Conservation (phyloP, 345 rosid genomes). For the Trapa bicornis region DNA sequence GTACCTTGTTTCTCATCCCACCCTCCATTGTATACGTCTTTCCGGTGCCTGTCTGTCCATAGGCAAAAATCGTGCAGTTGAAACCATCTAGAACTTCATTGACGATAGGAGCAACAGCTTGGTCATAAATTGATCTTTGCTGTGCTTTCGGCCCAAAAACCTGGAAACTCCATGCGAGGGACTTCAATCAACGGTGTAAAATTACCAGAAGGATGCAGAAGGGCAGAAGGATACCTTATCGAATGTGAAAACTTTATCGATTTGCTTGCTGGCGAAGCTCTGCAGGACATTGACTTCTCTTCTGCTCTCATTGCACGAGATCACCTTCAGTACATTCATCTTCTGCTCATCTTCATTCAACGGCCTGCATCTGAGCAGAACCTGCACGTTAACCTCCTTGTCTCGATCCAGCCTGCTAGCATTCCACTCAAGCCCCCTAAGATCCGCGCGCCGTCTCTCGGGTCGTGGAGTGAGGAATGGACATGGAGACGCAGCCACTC, state of each 20-base stretch:
- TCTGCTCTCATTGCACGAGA: conserved; percentile 60
- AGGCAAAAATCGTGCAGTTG: conserved; percentile 90
- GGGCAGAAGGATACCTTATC: conserved; percentile 44
- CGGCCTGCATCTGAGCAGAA: conserved; percentile 78
- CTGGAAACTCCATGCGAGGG: conserved; percentile 17
- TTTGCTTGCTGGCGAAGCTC: conserved; percentile 65
- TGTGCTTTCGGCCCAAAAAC: conserved; percentile 94
- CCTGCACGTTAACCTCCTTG: conserved; percentile 83
- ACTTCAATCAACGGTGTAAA: background rate
- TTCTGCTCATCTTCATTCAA: conserved; percentile 70
- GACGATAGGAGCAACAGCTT: conserved; percentile 72
- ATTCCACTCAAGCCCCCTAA: conserved; percentile 35
- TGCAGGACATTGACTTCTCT: conserved; percentile 73
- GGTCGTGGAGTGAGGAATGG: conserved; percentile 86
- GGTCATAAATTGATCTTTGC: conserved; percentile 87
- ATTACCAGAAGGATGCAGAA: background rate
- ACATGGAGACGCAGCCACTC: conserved; percentile 58
- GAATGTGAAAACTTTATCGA: conserved; percentile 65
- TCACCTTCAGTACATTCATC: conserved; percentile 40
- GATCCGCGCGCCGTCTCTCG: conserved; percentile 62
- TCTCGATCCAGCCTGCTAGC: conserved; percentile 54
- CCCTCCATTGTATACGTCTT: conserved; percentile 97
- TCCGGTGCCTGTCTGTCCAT: conserved; percentile 87
- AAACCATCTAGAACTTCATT: conserved; percentile 89
- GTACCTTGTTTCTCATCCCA: conserved; percentile 80